Evolutionary conservation across 768 basidiomycete genomes (phyloP), one percentile per base, ranked within the genome.

Genomic region (Rhizopogon roseolus): DNA sequence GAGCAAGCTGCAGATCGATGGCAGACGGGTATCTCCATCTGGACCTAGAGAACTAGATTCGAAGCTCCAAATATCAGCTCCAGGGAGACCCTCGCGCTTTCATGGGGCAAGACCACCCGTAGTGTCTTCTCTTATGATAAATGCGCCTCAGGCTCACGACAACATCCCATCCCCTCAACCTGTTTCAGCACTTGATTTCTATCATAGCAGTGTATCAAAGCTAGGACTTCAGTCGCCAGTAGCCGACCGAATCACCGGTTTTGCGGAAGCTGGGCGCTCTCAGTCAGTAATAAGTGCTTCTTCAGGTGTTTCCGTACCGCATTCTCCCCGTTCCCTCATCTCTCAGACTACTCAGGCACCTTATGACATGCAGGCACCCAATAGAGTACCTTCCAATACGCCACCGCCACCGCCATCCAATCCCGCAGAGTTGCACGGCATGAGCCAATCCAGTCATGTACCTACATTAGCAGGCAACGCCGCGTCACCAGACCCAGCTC

Each of bases 131-230:
- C 29, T 46, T 9, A 46, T 46, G 14, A 10, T 46, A 17, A 46
- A 46, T 19, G 2, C 13, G 19, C 19, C 2, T 22, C 29, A 34
- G 1, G 19, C 2, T 22, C 29, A 34, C 2, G 19, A 19, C 8
- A 22, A 22, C 6, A 13, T 32, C 29, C 10, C 29, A 10, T 32
- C 32, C 37, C 43, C 45, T 14, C 57, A 50, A 14, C 3, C 45
- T 9, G 19, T 40, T 58, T 57, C 48, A 38, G 28, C 29, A 43
- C 57, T 4, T n/a, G 61, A 60, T 50, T 42, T 63, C 22, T 63
- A 66, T 41, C 54, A 63, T 37, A 54, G 14, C 17, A 56, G 57
- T 45, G 50, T 63, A n/a, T 41, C 41, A 14, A 42, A 25, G 8
- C 44, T 37, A 28, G 53, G 49, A 8, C 19, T 66, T 41, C 44